These are phyloP conservation scores for Kuraishia molischiana DNA, from an alignment of 805 yeast genomes.

Conservation along the genomic window DNA sequence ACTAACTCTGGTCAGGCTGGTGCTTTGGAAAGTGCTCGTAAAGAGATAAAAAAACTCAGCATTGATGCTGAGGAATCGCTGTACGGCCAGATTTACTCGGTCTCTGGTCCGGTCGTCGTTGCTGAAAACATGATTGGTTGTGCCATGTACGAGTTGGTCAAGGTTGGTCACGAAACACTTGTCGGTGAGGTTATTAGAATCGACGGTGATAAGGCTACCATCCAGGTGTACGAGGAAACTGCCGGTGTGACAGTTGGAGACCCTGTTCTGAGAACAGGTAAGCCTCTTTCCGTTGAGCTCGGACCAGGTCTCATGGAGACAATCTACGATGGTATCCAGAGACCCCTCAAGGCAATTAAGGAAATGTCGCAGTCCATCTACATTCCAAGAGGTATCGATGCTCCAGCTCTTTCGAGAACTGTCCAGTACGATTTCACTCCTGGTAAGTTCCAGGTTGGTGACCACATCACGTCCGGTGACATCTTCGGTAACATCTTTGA, in stretches of 20 bases:
- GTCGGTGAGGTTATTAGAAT: slow-evolving; percentile 99
- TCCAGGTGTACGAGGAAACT: slow-evolving; percentile 98
- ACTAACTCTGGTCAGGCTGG: slow-evolving; percentile 54
- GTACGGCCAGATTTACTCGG: slow-evolving; percentile 86
- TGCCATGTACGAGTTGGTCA: slow-evolving; percentile 98
- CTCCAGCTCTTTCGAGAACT: slow-evolving; percentile 86
- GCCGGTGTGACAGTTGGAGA: slow-evolving; percentile 99
- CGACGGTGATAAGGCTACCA: slow-evolving; percentile 92
- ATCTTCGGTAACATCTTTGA: slow-evolving; percentile 90
- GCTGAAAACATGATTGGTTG: slow-evolving; percentile 99
- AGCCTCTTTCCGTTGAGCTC: slow-evolving; percentile 96
- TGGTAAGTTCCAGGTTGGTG: slow-evolving; percentile 73
- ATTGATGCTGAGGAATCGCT: slow-evolving; percentile 68
- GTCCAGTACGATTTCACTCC: slow-evolving; percentile 84
- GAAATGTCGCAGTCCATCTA: slow-evolving; percentile 85
- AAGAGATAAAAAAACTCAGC: slow-evolving; percentile 78
- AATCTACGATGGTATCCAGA: slow-evolving; percentile 98
- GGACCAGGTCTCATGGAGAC: slow-evolving; percentile 99
- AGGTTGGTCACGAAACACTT: slow-evolving; percentile 92
- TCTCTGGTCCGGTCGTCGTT: slow-evolving; percentile 95
- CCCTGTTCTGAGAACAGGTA: slow-evolving; percentile 96
- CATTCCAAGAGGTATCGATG: slow-evolving; percentile 97
- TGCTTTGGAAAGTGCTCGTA: slow-evolving; percentile 94
- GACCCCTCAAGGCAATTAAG: slow-evolving; percentile 92
- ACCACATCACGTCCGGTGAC: slow-evolving; percentile 97